Evolutionary conservation across 768 basidiomycete species (phyloP), one percentile per base, ranked within the genome.

Genomic region (Gloeophyllum trabeum): DNA sequence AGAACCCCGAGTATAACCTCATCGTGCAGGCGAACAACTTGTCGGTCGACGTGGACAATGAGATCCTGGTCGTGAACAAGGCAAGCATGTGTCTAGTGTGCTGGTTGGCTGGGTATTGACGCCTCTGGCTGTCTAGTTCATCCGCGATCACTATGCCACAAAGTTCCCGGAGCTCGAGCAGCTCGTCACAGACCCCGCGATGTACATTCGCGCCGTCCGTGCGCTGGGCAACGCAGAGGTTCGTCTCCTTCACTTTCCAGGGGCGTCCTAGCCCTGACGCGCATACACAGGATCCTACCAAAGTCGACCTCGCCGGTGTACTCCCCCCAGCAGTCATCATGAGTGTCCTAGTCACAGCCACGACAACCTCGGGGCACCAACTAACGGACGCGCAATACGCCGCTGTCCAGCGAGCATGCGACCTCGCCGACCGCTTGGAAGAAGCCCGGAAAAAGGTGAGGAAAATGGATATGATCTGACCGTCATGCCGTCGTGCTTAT

Each of bases 21-120:
- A 98, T 98, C 53, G 96, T 99, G 4, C 81, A 91, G 51, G 90
- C 96, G 20, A 99, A 99, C 67, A 99, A 99, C 61, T 67, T 98
- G 44, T 90, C 92, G 2, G 96, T 99, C 34, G 96, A 99, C 53
- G 81, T 98, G 4, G 96, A 99, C 63, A 99, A 99, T 52, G 96
- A 99, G 61, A 89, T 97, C 42, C 70, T 99, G 25, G 71, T 99
- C 24, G 93, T 99, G 1, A 90, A 99, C 66, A 99, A 99, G 72
- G 91, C 75, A 51, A 48, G 62, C 55, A 21, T 24, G 13, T 42
- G 35, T 24, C 36, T 30, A 21, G 41, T n/a, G 13, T 48, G 40
- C 14, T 30, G 7, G 39, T 44, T 21, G 16, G 7, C 35, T 35
- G 10, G 20, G 36, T 37, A 37, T 7, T 37, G 10, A 21, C 7